Conservation (phyloP, 2,329 filamentous ascomycete species). For the Coniella vitis region DNA sequence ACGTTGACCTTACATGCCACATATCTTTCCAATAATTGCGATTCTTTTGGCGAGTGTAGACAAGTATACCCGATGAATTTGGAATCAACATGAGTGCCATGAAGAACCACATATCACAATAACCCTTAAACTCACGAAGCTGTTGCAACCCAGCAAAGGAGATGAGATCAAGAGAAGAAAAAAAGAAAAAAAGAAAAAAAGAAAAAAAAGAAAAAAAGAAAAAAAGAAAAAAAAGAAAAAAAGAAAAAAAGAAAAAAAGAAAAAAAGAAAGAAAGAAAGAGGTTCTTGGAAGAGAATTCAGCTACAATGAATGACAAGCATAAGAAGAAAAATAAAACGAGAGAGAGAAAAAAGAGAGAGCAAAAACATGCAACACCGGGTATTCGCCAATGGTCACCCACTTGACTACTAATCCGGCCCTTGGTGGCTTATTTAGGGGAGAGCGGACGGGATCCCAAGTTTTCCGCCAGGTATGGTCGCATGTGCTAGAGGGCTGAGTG, state of each 20-base stretch:
- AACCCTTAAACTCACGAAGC: background rate
- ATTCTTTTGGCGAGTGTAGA: no score
- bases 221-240: no score
- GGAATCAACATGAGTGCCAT: no score
- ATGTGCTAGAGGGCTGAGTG: background rate
- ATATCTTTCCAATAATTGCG: no score
- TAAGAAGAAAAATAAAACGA: background rate
- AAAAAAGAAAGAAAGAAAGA: background rate
- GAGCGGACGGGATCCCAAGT: constrained; percentile 3
- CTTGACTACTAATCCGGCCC: background rate
- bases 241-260: no score
- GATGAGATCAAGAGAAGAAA: background rate
- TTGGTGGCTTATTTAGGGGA: constrained; percentile 1
- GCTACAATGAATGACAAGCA: no score
- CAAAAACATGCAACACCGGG: constrained; percentile 3
- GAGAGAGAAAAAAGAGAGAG: background rate
- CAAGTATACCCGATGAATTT: no score
- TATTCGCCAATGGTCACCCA: constrained; percentile 6
- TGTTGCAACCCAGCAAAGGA: background rate
- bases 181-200: background rate
- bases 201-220: background rate
- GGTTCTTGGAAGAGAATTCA: no score
- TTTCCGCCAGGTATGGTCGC: constrained; percentile 1
- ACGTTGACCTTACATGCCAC: no score
- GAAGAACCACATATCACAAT: no score